A percentile compares a stretch with the other conserved stretches of the same genome.
Conservation (phyloP, 2,329 filamentous ascomycete species). For the Boeremia exigua region DNA sequence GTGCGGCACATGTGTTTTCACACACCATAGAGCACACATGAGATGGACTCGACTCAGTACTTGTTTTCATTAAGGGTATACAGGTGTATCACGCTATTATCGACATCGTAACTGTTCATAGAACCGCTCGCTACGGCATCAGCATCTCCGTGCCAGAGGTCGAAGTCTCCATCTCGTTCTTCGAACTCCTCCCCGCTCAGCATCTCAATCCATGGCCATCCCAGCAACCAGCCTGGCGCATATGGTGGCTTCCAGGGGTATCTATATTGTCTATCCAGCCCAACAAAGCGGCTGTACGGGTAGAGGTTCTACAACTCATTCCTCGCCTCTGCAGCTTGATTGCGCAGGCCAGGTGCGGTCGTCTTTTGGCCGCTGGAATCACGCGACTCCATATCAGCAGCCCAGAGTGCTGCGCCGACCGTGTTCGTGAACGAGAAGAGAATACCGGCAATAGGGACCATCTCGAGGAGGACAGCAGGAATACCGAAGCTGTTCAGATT, state of each 20-base stretch:
- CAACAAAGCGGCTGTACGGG: constrained; percentile 1
- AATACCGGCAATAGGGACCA: constrained; percentile 82
- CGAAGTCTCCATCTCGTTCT: neutral
- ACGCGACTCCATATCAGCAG: constrained; percentile 75
- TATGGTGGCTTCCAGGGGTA: constrained; percentile 47
- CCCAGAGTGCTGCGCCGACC: constrained; percentile 93
- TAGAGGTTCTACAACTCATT: constrained; percentile 42
- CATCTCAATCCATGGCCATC: constrained; percentile 31
- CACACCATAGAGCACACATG: neutral
- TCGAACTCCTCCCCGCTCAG: neutral
- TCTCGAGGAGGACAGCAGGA: constrained; percentile 79
- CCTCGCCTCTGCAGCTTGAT: constrained; percentile 44
- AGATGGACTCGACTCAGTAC: neutral
- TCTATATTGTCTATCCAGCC: constrained; percentile 21
- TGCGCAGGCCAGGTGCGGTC: constrained; percentile 45
- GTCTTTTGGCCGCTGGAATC: constrained; percentile 28
- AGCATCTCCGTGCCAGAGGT: neutral
- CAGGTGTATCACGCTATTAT: constrained; percentile 3
- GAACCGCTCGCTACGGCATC: neutral
- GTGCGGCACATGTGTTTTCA: neutral
- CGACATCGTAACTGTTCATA: neutral
- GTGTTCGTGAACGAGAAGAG: constrained; percentile 91
- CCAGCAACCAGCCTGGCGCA: constrained; percentile 40
- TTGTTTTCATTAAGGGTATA: neutral
- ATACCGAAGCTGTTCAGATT: constrained; percentile 64